These are phyloP conservation scores for Aureobasidium sp. DNA, from an alignment of 2,329 filamentous ascomycete species.

Conservation along the genomic window DNA sequence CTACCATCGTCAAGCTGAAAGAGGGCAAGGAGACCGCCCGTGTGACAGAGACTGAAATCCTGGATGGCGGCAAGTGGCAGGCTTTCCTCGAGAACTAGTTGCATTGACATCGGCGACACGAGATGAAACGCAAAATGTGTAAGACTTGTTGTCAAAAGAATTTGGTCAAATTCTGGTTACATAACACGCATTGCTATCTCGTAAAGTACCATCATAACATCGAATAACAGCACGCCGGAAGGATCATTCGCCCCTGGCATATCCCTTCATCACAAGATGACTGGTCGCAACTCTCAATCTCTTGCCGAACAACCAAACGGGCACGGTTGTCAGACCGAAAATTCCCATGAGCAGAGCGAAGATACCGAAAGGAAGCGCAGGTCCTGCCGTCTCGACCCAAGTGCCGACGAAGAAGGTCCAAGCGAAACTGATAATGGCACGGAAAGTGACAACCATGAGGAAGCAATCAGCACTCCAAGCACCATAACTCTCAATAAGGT, in stretches of 20 bases:
- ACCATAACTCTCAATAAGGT: slow-evolving; percentile 29
- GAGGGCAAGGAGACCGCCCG: slow-evolving; percentile 1
- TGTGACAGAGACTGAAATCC: background rate
- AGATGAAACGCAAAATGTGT: background rate
- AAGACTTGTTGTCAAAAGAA: background rate
- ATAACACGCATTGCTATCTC: background rate
- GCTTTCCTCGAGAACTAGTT: slow-evolving; percentile 1
- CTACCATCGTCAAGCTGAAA: background rate
- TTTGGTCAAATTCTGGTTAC: background rate
- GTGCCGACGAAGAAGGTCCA: slow-evolving; percentile 49
- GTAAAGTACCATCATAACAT: background rate
- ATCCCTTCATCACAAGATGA: slow-evolving; percentile 3
- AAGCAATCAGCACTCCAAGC: slow-evolving; percentile 43
- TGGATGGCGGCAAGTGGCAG: slow-evolving; percentile 3
- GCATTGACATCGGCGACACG: background rate
- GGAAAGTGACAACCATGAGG: slow-evolving; percentile 44
- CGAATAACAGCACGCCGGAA: background rate
- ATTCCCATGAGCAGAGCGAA: slow-evolving; percentile 48
- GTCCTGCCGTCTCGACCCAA: slow-evolving; percentile 40
- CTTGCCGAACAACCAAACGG: slow-evolving; percentile 36
- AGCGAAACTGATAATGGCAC: slow-evolving; percentile 45
- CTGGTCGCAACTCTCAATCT: slow-evolving; percentile 34
- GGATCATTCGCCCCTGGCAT: background rate
- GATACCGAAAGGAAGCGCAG: slow-evolving; percentile 46
- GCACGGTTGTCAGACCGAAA: slow-evolving; percentile 36